These are phyloP conservation scores for Bolboschoenoplectus hybrid DNA, from an alignment of 202 grass and related monocot species.

Conservation along the genomic window DNA sequence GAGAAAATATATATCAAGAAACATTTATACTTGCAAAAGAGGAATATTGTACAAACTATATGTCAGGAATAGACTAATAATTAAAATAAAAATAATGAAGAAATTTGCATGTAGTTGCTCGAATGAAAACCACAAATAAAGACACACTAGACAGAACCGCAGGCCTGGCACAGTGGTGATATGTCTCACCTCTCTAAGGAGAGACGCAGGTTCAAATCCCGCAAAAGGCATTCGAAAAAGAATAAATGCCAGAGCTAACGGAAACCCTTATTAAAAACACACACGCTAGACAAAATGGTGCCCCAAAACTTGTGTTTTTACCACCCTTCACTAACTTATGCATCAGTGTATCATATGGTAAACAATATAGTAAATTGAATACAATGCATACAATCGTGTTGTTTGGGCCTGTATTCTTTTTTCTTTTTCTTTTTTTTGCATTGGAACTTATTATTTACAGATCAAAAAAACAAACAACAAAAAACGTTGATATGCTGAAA, in stretches of 20 bases:
- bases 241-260: too few species aligned
- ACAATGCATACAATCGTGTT: background rate
- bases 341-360: background rate
- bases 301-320: background rate
- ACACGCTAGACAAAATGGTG: background rate
- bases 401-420: background rate
- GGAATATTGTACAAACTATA: background rate
- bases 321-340: background rate
- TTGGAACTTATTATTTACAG: background rate
- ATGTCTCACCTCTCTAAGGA: too few species aligned
- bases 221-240: too few species aligned
- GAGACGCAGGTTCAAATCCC: too few species aligned
- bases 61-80: background rate
- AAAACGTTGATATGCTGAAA: background rate
- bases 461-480: slow-evolving; percentile 13
- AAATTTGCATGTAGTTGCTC: background rate
- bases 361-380: background rate
- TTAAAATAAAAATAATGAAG: background rate
- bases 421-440: background rate
- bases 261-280: too few species aligned
- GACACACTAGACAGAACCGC: background rate
- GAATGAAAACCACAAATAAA: background rate
- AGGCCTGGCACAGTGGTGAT: too few species aligned
- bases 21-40: background rate
- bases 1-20: background rate